Conservation (phyloP, 345 rosid genomes). For the Eucalyptus erythrocorys region DNA sequence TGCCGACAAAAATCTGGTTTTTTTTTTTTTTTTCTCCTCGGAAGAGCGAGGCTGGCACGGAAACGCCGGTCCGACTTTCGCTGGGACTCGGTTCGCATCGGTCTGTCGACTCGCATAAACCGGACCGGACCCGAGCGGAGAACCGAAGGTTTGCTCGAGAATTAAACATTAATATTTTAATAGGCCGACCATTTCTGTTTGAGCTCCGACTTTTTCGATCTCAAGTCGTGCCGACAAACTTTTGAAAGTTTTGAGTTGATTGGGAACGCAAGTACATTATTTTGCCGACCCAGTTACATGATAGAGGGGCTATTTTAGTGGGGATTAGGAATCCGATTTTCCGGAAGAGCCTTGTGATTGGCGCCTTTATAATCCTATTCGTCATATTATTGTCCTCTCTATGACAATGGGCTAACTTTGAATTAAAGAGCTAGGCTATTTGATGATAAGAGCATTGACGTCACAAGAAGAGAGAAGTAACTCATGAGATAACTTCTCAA, state of each 20-base stretch:
- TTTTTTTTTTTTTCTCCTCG: neutral
- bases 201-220: neutral
- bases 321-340: neutral
- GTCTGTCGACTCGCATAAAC: neutral
- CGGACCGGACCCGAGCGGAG: neutral
- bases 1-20: neutral
- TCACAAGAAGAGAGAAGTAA: neutral
- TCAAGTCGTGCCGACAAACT: neutral
- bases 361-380: neutral
- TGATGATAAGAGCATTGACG: neutral
- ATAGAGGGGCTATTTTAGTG: neutral
- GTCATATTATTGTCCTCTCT: neutral
- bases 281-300: neutral
- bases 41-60: neutral
- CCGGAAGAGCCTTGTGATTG: fast-evolving
- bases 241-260: neutral
- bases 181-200: neutral
- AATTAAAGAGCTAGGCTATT: neutral
- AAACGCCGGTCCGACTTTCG: neutral
- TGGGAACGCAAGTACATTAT: neutral
- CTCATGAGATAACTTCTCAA: neutral
- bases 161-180: neutral
- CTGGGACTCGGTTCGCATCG: neutral
- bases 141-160: neutral
- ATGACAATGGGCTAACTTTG: neutral